A percentile compares a stretch with the other conserved stretches of the same genome.
Evolutionary conservation across 352 stramenopile species (phyloP).

Genomic region (Pythium aristosporum): DNA sequence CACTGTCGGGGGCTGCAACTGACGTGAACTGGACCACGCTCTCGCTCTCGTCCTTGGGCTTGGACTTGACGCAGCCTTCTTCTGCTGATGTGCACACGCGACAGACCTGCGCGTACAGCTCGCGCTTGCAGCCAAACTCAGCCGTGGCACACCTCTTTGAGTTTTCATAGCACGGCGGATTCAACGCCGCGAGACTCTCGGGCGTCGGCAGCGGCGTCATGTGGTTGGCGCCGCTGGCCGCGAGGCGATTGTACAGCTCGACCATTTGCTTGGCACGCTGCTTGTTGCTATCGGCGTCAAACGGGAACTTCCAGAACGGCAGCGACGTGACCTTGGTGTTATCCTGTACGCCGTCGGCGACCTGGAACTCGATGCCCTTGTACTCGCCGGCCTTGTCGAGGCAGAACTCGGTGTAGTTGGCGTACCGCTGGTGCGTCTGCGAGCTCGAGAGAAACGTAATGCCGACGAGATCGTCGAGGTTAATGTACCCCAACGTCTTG

Average conservation of each 20-base stretch:
- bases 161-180: constrained; percentile 76
- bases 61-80: too few species aligned
- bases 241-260: constrained; percentile 48
- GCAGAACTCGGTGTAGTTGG: not conserved
- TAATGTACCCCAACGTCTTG: constrained; percentile 68
- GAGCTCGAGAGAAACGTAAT: constrained; percentile 37
- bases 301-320: constrained; percentile 59
- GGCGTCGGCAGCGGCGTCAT: constrained; percentile 46
- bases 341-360: constrained; percentile 15
- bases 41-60: too few species aligned
- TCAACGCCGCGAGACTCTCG: constrained; percentile 35
- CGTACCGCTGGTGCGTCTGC: constrained; percentile 28
- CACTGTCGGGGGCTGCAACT: too few species aligned
- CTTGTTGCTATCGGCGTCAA: constrained; percentile 40
- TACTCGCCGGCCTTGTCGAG: constrained; percentile 5
- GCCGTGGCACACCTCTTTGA: constrained; percentile 39
- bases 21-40: too few species aligned
- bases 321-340: constrained; percentile 28
- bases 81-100: constrained; percentile 33
- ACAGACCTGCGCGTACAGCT: constrained; percentile 68
- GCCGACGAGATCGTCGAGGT: constrained; percentile 76
- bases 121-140: constrained; percentile 48
- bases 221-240: constrained; percentile 11
- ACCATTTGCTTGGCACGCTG: constrained; percentile 47
- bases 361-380: constrained; percentile 13